Evolutionary conservation across 192 early-diverging fungal species (phyloP).

Genomic region (Podila epicladia): DNA sequence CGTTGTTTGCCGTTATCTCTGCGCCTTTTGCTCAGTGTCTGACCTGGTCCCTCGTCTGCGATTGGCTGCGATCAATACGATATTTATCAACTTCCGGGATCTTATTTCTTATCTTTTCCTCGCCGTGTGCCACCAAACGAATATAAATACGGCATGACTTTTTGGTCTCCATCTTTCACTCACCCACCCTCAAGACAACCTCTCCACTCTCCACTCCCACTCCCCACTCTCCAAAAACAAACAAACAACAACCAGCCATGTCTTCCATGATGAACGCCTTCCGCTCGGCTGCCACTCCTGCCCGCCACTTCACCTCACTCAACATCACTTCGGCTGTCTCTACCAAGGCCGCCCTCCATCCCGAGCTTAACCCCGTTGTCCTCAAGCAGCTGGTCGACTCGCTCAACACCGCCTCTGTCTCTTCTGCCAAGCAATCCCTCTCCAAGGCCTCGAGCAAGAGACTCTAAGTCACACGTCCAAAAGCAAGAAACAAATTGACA

Average conservation of each 20-base stretch:
- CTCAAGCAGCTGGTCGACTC: conserved; percentile 45
- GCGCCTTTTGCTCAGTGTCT: too few species aligned
- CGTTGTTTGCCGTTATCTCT: too few species aligned
- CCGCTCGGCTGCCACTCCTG: conserved; percentile 28
- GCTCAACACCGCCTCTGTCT: neutral
- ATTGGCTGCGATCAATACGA: too few species aligned
- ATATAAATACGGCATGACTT: too few species aligned
- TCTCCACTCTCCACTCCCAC: neutral
- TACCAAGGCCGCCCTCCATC: conserved; percentile 37
- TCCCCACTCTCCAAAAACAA: neutral
- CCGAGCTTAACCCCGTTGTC: conserved; percentile 44
- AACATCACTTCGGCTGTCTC: conserved; percentile 21
- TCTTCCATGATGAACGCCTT: conserved; percentile 44
- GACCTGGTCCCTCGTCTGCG: too few species aligned
- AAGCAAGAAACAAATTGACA: too few species aligned
- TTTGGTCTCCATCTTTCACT: too few species aligned
- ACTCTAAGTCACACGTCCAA: too few species aligned
- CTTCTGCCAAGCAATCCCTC: neutral
- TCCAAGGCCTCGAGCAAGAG: too few species aligned
- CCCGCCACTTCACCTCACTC: conserved; percentile 33
- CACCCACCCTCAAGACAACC: neutral
- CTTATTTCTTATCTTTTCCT: too few species aligned
- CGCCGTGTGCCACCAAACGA: too few species aligned
- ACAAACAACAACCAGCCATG: conserved; percentile 12
- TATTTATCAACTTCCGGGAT: too few species aligned